Conservation (phyloP, 306 rosid genomes). For the Psophocarpus tetragonolobus region DNA sequence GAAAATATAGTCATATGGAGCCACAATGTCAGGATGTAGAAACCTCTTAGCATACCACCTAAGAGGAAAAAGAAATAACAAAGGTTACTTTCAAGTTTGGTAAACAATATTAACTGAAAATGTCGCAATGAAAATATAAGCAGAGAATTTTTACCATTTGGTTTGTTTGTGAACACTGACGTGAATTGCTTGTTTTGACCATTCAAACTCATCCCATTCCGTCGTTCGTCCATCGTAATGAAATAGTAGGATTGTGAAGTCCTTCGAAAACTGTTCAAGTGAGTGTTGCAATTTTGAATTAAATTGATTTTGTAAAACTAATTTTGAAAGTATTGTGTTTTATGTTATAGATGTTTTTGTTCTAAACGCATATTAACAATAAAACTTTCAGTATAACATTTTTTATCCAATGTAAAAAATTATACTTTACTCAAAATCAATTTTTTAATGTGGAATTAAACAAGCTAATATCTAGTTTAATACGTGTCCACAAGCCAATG, state of each 20-base stretch:
- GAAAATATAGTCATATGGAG: slow-evolving; percentile 85
- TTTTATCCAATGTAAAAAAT: no score
- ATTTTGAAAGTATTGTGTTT: no score
- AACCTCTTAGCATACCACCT: slow-evolving; percentile 98
- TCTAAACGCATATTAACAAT: no score
- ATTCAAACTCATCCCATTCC: slow-evolving; percentile 95
- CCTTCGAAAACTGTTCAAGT: slow-evolving; percentile 76
- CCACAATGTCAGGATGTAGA: slow-evolving; percentile 93
- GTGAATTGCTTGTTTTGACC: slow-evolving; percentile 94
- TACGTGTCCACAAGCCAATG: slow-evolving; percentile 10
- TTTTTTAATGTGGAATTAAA: no score
- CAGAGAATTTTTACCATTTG: slow-evolving; percentile 66
- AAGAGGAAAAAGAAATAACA: slow-evolving; percentile 5
- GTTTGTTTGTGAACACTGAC: slow-evolving; percentile 87
- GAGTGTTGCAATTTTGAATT: no score
- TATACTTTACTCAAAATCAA: no score
- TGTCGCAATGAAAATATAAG: neutral
- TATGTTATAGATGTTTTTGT: no score
- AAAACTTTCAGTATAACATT: no score
- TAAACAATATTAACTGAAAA: neutral
- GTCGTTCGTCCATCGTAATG: slow-evolving; percentile 96
- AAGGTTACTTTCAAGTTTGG: neutral
- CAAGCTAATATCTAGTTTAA: slow-evolving; percentile 21
- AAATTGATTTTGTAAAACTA: no score
- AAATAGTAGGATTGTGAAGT: slow-evolving; percentile 87